Evolutionary conservation across 2,329 filamentous ascomycete genomes (phyloP), one percentile per base, ranked within the genome.

Genomic region (Stachybotrys chlorohalonatus): DNA sequence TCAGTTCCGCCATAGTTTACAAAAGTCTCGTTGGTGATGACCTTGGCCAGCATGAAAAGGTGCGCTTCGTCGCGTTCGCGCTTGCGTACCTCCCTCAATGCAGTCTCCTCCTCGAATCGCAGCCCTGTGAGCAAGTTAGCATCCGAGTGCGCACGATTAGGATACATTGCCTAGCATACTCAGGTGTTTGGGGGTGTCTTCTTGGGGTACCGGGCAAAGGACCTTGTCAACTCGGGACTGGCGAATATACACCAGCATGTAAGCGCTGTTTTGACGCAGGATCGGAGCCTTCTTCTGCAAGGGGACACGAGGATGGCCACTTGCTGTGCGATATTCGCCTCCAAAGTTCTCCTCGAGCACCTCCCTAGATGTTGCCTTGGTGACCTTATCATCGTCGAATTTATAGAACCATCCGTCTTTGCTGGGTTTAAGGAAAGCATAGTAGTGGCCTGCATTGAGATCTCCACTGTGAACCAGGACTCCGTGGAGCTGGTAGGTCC

Each of bases 201-300:
- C 81, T 59, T 87, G 79, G n/a, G 82, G 80, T 45, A 94, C 87
- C 0, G 85, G 82, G 47, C 86, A 83, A 53, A 99, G 78, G 51
- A 97, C 86, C 60, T 89, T 80, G 65, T 96, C 89, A n/a, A 95
- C 73, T 55, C 86, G 83, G 52, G 86, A 88, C 68, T 96, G 89
- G 49, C 94, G 86, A 60, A 99, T 90, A 67, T 99, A 99, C 2
- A 99, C 95, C 77, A 99, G 74, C 94, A 99, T 99, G 77, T 99
- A 99, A 6, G 94, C 95, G 69, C 92, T 99, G 71, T 85, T 86
- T 57, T 84, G 82, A 53, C 84, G 79, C 72, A 86, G 80, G 63
- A 83, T 70, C 1, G 82, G 81, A 4, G 75, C 70, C 65, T 81
- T 80, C 68, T 82, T 84, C 52, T 78, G 75, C n/a, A 73, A 63